phyloP scores from a whole-genome alignment of 768 basidiomycete species.

The Boletus edulis region DNA sequence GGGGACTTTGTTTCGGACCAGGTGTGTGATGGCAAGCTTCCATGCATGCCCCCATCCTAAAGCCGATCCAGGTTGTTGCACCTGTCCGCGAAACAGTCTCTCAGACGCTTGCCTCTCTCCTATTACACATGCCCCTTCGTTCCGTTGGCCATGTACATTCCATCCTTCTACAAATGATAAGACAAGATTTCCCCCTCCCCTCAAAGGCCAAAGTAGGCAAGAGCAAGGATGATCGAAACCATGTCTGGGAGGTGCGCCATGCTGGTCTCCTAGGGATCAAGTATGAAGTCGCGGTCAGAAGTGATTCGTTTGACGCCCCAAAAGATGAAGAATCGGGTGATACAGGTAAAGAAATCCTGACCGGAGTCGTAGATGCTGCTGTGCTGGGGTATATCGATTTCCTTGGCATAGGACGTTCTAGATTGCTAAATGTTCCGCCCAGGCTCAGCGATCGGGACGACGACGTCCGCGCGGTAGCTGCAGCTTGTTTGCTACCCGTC shows the following conservation, averaged over 20 bases:
- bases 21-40: constrained; percentile 29
- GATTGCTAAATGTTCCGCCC: constrained; percentile 12
- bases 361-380: constrained; percentile 86
- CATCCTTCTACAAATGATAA: constrained; percentile 89
- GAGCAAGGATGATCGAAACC: constrained; percentile 39
- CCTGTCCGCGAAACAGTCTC: constrained; percentile 96
- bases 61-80: constrained; percentile 67
- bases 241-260: constrained; percentile 97
- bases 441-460: constrained; percentile 91
- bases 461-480: constrained; percentile 94
- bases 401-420: not conserved
- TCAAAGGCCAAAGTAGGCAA: constrained; percentile 32
- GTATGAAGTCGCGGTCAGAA: constrained; percentile 94
- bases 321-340: constrained; percentile 36
- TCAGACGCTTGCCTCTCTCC: constrained; percentile 86
- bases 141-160: constrained; percentile 79
- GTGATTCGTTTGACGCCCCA: constrained; percentile 62
- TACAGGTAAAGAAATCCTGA: constrained; percentile 57
- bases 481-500: constrained; percentile 88
- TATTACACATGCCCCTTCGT: constrained; percentile 83
- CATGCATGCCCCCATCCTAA: not conserved
- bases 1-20: constrained; percentile 97
- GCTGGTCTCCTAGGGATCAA: constrained; percentile 97
- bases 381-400: constrained; percentile 67
- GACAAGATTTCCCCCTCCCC: constrained; percentile 70